phyloP scores from a whole-genome alignment of 148 eudicot species.

The Diospyros lotus region DNA sequence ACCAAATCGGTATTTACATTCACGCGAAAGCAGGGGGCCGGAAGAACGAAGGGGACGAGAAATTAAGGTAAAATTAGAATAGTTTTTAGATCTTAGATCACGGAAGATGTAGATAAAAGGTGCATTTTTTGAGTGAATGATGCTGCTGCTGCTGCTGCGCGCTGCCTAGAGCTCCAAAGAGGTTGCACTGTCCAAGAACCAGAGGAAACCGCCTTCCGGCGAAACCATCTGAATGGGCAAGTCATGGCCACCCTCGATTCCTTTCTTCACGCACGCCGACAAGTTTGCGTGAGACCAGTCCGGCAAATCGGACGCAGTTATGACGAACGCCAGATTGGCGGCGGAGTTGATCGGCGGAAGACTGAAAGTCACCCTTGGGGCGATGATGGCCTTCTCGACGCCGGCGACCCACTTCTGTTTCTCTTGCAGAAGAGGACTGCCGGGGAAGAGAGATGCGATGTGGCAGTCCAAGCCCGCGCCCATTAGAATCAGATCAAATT shows the following conservation, averaged over 20 bases:
- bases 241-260: not conserved
- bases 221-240: slow-evolving; percentile 54
- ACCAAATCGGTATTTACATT: too few species aligned
- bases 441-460: slow-evolving; percentile 68
- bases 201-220: slow-evolving; percentile 49
- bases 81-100: too few species aligned
- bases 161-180: slow-evolving; percentile 34
- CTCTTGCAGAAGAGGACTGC: slow-evolving; percentile 48
- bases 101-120: too few species aligned
- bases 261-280: slow-evolving; percentile 5
- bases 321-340: slow-evolving; percentile 54
- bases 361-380: slow-evolving; percentile 76
- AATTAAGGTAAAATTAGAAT: too few species aligned
- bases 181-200: slow-evolving; percentile 69
- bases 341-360: slow-evolving; percentile 70
- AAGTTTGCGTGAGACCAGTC: slow-evolving; percentile 30
- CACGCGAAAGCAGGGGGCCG: too few species aligned
- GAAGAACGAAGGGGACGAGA: too few species aligned
- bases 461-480: slow-evolving; percentile 90
- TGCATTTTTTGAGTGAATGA: too few species aligned
- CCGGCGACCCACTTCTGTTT: slow-evolving; percentile 54
- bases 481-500: slow-evolving; percentile 62
- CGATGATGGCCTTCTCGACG: slow-evolving; percentile 62
- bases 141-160: too few species aligned
- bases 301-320: slow-evolving; percentile 51